Conservation (phyloP, 768 basidiomycete species). For the Pulveroboletus frians region DNA sequence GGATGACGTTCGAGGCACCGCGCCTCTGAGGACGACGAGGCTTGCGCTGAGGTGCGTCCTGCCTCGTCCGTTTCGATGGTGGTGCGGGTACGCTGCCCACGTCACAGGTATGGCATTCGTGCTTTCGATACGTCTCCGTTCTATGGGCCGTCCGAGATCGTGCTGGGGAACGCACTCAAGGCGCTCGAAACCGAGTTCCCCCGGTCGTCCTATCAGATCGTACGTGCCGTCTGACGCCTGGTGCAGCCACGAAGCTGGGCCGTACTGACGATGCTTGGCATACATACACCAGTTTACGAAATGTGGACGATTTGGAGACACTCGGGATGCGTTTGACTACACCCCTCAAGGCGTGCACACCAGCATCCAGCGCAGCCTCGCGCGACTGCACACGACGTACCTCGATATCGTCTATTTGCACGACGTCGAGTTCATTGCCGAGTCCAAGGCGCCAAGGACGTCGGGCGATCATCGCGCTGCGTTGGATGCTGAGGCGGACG, state of each 20-base stretch:
- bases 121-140: slow-evolving; percentile 81
- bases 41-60: slow-evolving; percentile 64
- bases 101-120: slow-evolving; percentile 65
- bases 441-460: slow-evolving; percentile 42
- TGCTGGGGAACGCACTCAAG: slow-evolving; percentile 63
- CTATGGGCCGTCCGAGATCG: slow-evolving; percentile 76
- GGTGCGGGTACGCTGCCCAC: neutral
- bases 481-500: slow-evolving; percentile 45
- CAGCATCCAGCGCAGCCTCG: slow-evolving; percentile 61
- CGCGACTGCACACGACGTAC: slow-evolving; percentile 68
- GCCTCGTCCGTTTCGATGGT: neutral
- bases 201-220: slow-evolving; percentile 71
- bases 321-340: slow-evolving; percentile 63
- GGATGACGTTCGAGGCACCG: slow-evolving; percentile 47
- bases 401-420: slow-evolving; percentile 80
- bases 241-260: neutral
- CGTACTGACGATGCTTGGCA: neutral
- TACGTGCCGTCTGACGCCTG: slow-evolving; percentile 23
- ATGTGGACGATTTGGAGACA: slow-evolving; percentile 68
- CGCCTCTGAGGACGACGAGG: slow-evolving; percentile 62
- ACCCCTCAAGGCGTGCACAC: slow-evolving; percentile 57
- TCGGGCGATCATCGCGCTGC: slow-evolving; percentile 56
- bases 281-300: slow-evolving; percentile 64
- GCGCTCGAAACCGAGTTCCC: slow-evolving; percentile 65
- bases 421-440: slow-evolving; percentile 75